These are phyloP conservation scores for Dactylellina cionopaga DNA, from an alignment of 2,329 filamentous ascomycete genomes.

Conservation along the genomic window DNA sequence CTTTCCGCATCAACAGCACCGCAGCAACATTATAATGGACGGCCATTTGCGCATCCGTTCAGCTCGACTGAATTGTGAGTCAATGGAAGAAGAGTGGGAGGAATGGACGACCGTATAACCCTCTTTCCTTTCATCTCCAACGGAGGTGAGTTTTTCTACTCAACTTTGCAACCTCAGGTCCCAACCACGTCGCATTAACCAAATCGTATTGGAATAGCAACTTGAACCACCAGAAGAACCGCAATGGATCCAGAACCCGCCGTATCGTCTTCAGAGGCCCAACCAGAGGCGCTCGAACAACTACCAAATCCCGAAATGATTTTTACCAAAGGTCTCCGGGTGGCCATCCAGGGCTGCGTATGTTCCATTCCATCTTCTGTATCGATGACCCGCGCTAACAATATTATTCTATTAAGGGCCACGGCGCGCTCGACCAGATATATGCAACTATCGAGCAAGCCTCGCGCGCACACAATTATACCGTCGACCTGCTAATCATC, in stretches of 20 bases:
- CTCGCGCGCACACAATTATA: conserved; percentile 66
- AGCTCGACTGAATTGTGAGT: too few species aligned
- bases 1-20: too few species aligned
- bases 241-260: conserved; percentile 37
- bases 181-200: not conserved
- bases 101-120: too few species aligned
- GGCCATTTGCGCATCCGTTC: too few species aligned
- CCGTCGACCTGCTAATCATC: conserved; percentile 89
- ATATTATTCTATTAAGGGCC: conserved; percentile 70
- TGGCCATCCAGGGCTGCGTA: conserved; percentile 89
- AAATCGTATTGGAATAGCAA: too few species aligned
- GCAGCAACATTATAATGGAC: too few species aligned
- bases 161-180: too few species aligned
- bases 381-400: not conserved
- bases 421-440: conserved; percentile 90
- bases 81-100: too few species aligned
- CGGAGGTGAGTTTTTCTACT: too few species aligned
- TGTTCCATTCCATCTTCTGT: conserved; percentile 59
- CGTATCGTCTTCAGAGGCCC: not conserved
- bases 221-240: not conserved
- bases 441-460: conserved; percentile 79
- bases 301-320: conserved; percentile 52
- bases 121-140: too few species aligned
- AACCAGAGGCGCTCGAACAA: not conserved
- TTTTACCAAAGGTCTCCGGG: conserved; percentile 68